Base-by-base conservation (phyloP, 768 basidiomycete genomes). In the Tylopilus subfusipes region DNA sequence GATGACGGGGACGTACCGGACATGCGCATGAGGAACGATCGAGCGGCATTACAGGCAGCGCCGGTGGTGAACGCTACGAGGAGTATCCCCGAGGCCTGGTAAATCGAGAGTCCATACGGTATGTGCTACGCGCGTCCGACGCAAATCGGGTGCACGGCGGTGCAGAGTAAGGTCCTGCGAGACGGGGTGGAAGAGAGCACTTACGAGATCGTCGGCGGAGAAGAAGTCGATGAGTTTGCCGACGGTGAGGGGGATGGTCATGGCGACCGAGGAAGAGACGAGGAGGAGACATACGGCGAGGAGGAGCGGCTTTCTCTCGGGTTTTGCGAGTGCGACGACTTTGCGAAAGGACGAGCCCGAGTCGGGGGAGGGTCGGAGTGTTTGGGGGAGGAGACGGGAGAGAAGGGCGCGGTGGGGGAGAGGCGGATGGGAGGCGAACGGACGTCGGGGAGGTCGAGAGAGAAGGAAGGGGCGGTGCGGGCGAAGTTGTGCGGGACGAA, bases 211-310 rank as follows among this genome's bases (percentile, higher is more conserved):
- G 1, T 79, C 59, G 9, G 85, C 75, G 1, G 88, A 85, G 71
- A 97, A 98, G 73, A 88, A 93, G 73, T 98, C 95, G 57, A 99
- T 97, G 48, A 98, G 76, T 68, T 85, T 90, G 11, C 96, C 96
- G 63, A 98, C 86, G 1, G 93, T 93, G 62, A 97, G 83, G 0
- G 96, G 96, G 13, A 98, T 81, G 59, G 88, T 89, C 85, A 98
- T 89, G 4, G 92, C 90, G 21, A 99, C 90, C 3, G 88, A 76
- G 10, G 93, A 92, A 0, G 94, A 96, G n/a, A 93, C 78, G 16
- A 95, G 69, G 9, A 98, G 77, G 58, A 96, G 72, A 0, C 87
- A 88, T 43, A 94, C 76, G 8, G 94, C 94, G 40, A 85, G 77
- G 0, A 81, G 65, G 10, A 97, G 76, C 2, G 90, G 85, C 59